Evolutionary conservation across 345 rosid species (phyloP), one percentile per base, ranked within the genome.

Genomic region (Arabis hirsuta): DNA sequence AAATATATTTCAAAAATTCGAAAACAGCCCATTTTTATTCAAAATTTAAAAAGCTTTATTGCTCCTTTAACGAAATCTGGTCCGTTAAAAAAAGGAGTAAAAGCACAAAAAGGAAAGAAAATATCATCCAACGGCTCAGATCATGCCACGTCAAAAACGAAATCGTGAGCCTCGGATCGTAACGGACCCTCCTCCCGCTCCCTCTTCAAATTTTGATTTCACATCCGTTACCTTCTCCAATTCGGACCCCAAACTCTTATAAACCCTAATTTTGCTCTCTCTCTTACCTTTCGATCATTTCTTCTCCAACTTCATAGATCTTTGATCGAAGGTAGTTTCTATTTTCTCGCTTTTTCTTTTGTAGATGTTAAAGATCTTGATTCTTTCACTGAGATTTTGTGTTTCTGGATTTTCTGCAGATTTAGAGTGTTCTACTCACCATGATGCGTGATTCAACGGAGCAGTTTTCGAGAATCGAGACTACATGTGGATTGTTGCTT

Each of bases 401-500:
- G 29, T 1, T 38, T 14, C 3, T 36, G 7, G 39, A 5, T 52
- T 54, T 27, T 36, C 4, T 51, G 26, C 6, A 67, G 78, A 5
- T 41, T 66, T 65, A 29, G 6, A 32, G 4, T 69, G 22, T 45
- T 44, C 27, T 36, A 26, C 42, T 54, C 77, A 45, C 42, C 54
- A 83, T 81, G 86, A 71, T 55, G 38, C 67, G 71, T 59, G 76
- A 34, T 24, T 54, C 71, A 22, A 63, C 69, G 45, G 74, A 80
- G 53, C 82, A 75, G 55, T 66, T 81, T 51, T 62, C 71, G 2
- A 31, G 71, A 22, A 59, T 76, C 0, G 87, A 86, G 76, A 81
- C 82, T n/a, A 83, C 90, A 13, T 85, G 95, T 73, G 83, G 84
- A 36, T 73, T 82, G 12, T 59, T 88, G 64, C 82, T 88, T 24